A percentile compares a stretch with the other conserved stretches of the same genome.
Evolutionary conservation across 192 early-diverging fungal genomes (phyloP).

Genomic region (Radiomyces spectabilis): DNA sequence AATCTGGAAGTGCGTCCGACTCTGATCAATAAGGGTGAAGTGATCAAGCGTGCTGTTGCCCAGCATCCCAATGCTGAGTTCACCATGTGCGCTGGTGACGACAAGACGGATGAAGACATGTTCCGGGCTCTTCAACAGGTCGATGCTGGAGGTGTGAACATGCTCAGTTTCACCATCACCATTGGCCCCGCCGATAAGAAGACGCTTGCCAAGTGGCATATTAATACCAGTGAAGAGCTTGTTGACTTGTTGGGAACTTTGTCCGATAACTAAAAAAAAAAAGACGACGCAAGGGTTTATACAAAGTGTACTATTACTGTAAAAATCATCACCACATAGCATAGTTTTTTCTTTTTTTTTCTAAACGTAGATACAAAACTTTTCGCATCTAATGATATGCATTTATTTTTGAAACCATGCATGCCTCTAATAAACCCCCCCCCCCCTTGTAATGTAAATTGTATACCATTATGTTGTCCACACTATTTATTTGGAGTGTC

Average conservation of each 20-base stretch:
- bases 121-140: slow-evolving; percentile 37
- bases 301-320: too few relatives aligned
- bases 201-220: slow-evolving; percentile 81
- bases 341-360: too few relatives aligned
- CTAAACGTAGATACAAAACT: too few relatives aligned
- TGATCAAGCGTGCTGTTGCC: slow-evolving; percentile 74
- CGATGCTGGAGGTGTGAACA: not conserved
- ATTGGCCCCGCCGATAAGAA: slow-evolving; percentile 84
- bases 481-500: too few relatives aligned
- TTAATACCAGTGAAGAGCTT: slow-evolving; percentile 56
- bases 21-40: slow-evolving; percentile 95
- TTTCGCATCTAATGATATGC: too few relatives aligned
- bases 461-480: too few relatives aligned
- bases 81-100: slow-evolving; percentile 92
- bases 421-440: too few relatives aligned
- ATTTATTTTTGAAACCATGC: too few relatives aligned
- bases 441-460: too few relatives aligned
- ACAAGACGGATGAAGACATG: slow-evolving; percentile 99
- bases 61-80: slow-evolving; percentile 66
- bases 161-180: slow-evolving; percentile 61
- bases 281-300: too few relatives aligned
- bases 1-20: slow-evolving; percentile 91
- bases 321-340: too few relatives aligned
- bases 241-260: slow-evolving; percentile 32
- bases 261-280: too few relatives aligned